A percentile compares a stretch with the other conserved stretches of the same genome.
Conservation (phyloP, 257 asterid species). For the Plantago ovata region DNA sequence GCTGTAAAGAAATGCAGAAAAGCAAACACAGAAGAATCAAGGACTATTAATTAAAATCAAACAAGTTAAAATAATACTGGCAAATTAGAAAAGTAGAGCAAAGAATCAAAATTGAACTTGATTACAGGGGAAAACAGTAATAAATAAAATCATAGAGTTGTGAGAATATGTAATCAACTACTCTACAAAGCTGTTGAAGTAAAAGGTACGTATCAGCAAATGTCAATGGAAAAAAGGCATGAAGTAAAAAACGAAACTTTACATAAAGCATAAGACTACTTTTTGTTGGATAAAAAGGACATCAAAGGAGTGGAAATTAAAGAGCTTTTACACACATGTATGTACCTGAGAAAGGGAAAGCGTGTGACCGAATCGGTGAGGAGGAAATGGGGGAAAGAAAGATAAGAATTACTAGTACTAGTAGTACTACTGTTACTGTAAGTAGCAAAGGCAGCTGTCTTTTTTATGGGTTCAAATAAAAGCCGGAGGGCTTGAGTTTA, state of each 20-base stretch:
- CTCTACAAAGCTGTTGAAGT: background rate
- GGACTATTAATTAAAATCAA: background rate
- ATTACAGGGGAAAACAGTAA: background rate
- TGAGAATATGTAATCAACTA: too few relatives aligned
- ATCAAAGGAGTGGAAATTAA: background rate
- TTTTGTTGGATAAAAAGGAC: background rate
- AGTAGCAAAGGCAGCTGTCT: too few relatives aligned
- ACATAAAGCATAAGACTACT: conserved; percentile 1
- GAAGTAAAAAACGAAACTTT: conserved; percentile 6
- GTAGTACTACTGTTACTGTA: too few relatives aligned
- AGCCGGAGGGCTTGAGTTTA: too few relatives aligned
- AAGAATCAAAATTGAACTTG: background rate
- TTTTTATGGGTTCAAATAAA: too few relatives aligned
- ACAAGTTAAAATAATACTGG: background rate
- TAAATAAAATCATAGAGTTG: background rate
- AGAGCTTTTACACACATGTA: background rate
- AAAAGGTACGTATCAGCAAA: background rate
- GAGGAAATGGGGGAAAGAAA: too few relatives aligned
- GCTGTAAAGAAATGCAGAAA: background rate
- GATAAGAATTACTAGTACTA: too few relatives aligned
- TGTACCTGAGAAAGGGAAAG: conserved; percentile 3
- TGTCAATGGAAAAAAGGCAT: background rate
- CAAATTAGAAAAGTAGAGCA: background rate
- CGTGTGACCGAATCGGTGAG: background rate
- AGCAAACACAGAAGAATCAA: background rate